Base-by-base conservation (phyloP, 176 grass and related monocot species). In the Cocos nucifera region DNA sequence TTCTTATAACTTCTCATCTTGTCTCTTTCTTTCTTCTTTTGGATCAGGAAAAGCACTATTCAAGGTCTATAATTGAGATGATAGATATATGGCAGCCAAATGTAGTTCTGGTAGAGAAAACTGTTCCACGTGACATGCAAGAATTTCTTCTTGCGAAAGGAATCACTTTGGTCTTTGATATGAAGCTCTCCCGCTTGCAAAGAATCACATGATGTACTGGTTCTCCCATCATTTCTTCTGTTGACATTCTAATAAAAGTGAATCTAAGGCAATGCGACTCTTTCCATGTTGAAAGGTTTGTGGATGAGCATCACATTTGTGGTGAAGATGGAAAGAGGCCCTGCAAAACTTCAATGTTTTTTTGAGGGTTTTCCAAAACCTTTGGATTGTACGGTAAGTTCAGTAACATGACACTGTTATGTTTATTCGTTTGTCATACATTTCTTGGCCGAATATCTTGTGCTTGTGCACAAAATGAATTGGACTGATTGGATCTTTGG, bases 31-130 rank as follows among this genome's bases (percentile, higher is more conserved):
- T 65, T 29, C 4, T 29, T 3, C 66, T 2, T 64, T 67, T 22
- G 7, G 58, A 76, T 66, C 78, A 94, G 89, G 89, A 94, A 66
- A 88, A 88, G 22, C 71, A 78, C 19, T 24, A 85, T 49, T 50
- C 81, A 68, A 84, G 77, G 49, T 64, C 74, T 56, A 79, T 94
- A 17, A 18, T 69, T 79, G 83, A 83, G 70, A 84, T 88, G 75
- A 82, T 94, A 64, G 89, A 88, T 59, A 75, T 66, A 73, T 82
- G 84, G 71, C 73, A 55, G 19, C 89, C 89, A 49, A 81, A 94
- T 76, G 83, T 94, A 64, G 80, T 94, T 63, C 58, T 94, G 75
- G 89, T 94, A 51, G 89, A 94, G 67, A 94, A 94, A 81, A 88
- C 70, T 32, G 85, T 94, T 84, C 81, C 83, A 56, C 75, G 83